Base-by-base conservation (phyloP, 2,329 filamentous ascomycete species). In the Exophiala sideris region DNA sequence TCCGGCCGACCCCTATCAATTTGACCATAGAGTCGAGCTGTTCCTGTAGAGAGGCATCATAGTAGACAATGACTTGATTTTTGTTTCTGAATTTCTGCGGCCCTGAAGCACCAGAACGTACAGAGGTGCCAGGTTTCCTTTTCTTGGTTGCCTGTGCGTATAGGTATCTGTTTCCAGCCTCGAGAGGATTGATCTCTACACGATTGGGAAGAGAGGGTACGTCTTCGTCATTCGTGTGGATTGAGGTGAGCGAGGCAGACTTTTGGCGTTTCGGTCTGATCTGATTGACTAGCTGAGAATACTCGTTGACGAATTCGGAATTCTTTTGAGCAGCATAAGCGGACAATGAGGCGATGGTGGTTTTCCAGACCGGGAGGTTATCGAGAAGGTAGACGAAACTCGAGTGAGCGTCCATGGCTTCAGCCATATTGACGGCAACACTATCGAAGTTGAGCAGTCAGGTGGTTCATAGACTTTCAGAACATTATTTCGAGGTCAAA, bases 21-120 rank as follows among this genome's bases (percentile, higher is more conserved):
- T 89, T 86, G 52, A 96, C 91, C 46, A 96, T 74, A 51, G 86
- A 79, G 64, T 95, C 91, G 61, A 96, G 90, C 36, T 86, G 84
- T 47, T 83, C 83, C 67, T 96, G 91, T 3, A 95, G 86, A 58
- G 89, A 86, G 62, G 87, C 89, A 67, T 96, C 91, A 68, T 96
- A 96, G 71, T 90, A 91, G n/a, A 96, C 88, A 38, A 94, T 85
- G 44, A 92, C 86, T 78, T 89, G 87, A 53, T 80, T 85, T 61
- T 87, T 82, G 3, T 84, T 84, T 50, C 88, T 84, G 67, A 87
- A 87, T 58, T 83, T 82, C n/a, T 64, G 59, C 24, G 65, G 62
- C 14, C 61, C 65, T 8, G 65, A 67, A 12, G 71, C 65, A 6
- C 52, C 61, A 1, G 70, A 70, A 9, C 66, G 62, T 32, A 70